Percentiles rank a stretch among this genome's conserved stretches.
Evolutionary conservation across 164 flowering plant species (phyloP).

Genomic region (Magnolia sinica): DNA sequence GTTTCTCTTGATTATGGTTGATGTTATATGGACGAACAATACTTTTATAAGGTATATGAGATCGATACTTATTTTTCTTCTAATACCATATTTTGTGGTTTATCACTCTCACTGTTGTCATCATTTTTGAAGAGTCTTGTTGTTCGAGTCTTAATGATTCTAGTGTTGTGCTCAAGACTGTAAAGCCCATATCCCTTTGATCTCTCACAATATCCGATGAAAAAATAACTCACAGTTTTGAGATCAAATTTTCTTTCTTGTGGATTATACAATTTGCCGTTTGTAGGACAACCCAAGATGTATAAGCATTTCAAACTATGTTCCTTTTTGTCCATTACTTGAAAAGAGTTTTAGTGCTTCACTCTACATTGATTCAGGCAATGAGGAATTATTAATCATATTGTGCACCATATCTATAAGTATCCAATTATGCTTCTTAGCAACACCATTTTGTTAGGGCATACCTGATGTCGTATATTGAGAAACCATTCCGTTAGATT

Average conservation of each 20-base stretch:
- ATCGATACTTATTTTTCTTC: neutral
- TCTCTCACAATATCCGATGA: too few relatives aligned
- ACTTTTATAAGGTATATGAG: neutral
- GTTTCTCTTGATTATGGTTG: neutral
- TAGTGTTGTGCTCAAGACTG: neutral
- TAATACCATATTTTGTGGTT: neutral
- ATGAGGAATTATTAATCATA: neutral
- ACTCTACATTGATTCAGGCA: neutral
- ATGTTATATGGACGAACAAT: neutral
- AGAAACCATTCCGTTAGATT: neutral
- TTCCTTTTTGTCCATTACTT: neutral
- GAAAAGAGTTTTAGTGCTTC: neutral
- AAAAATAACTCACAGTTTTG: too few relatives aligned
- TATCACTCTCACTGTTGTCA: neutral
- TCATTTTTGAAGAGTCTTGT: neutral
- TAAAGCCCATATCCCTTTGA: too few relatives aligned
- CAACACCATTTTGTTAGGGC: slow-evolving; percentile 4
- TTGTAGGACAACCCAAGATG: neutral
- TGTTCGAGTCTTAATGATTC: neutral
- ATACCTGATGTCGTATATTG: neutral
- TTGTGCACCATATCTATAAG: neutral
- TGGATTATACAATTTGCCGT: neutral
- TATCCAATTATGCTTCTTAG: neutral
- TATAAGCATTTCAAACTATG: neutral
- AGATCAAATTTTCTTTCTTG: neutral